Evolutionary conservation across 768 basidiomycete genomes (phyloP), one percentile per base, ranked within the genome.

Genomic region (Russula ochroleuca): DNA sequence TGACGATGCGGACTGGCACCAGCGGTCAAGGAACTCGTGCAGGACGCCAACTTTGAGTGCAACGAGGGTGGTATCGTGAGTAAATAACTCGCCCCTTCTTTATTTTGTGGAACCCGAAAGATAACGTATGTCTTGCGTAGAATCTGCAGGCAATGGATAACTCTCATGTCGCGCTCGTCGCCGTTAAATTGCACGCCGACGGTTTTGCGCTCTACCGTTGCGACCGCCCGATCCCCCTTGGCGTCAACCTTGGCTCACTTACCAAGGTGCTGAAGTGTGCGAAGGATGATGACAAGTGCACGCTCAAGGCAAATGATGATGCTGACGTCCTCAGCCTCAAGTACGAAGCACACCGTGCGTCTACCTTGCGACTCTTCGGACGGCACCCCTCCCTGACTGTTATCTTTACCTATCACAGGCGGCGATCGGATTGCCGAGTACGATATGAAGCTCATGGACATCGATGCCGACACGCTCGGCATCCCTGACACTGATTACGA

Each of bases 401-500:
- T 19, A 57, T 54, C 54, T 48, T 45, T 5, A 40, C 41, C 17
- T 65, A 31, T 50, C 41, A 9, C 68, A 97, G 95, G 86, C 75
- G 83, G 87, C 5, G 96, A 97, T 74, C 86, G 97, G 66, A 88
- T 98, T 58, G 94, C 94, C 28, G 93, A 98, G 73, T 99, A 99
- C 77, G 94, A 97, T 70, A 92, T 99, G 89, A 98, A 98, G 75
- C 85, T 98, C 58, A 98, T 99, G 96, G 96, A 98, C 71, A 99
- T 99, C 72, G 96, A 99, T 74, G 80, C 92, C 25, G 97, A 99
- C 76, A 87, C 85, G 50, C 88, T 98, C 57, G 88, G 89, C 53
- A 98, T 98, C 71, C 97, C 97, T 17, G 95, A 98, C 67, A 99
- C 97, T 2, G 90, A 95, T 55, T 99, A 98, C 75, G 96, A 98